A percentile compares a stretch with the other conserved stretches of the same genome.
phyloP scores from a whole-genome alignment of 208 protist genomes.

The Leishmania turanica region DNA sequence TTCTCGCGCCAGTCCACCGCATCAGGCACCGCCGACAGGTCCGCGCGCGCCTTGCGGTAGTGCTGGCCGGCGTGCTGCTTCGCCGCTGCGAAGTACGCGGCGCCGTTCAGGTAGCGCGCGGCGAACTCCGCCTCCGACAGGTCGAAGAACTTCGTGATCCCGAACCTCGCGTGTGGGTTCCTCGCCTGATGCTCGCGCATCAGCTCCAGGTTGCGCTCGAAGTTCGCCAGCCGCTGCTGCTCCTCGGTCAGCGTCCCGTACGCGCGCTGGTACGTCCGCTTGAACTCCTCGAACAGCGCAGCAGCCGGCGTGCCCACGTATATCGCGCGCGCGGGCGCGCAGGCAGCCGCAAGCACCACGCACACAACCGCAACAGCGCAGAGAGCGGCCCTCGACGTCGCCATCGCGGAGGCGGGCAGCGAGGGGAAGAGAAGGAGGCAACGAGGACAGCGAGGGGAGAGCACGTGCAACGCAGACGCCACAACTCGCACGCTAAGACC shows the following conservation, averaged over 20 bases:
- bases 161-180: constrained; percentile 65
- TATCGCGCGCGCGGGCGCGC: constrained; percentile 17
- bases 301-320: constrained; percentile 15
- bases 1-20: constrained; percentile 80
- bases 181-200: constrained; percentile 32
- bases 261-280: constrained; percentile 35
- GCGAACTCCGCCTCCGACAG: constrained; percentile 58
- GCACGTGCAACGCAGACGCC: not conserved
- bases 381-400: constrained; percentile 12
- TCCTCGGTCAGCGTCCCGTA: constrained; percentile 47
- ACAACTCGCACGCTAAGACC: not conserved
- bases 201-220: constrained; percentile 44
- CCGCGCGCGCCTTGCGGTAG: constrained; percentile 8
- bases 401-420: constrained; percentile 13
- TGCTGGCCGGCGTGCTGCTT: constrained; percentile 12
- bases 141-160: constrained; percentile 66
- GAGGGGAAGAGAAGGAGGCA: not conserved
- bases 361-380: constrained; percentile 25
- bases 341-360: constrained; percentile 23
- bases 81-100: constrained; percentile 31
- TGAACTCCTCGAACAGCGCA: constrained; percentile 48
- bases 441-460: not conserved
- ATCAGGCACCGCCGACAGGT: not conserved
- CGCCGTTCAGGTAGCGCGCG: constrained; percentile 42
- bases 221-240: constrained; percentile 35